Conservation (phyloP, 192 early-diverging fungal species). For the Entomortierella lignicola region DNA sequence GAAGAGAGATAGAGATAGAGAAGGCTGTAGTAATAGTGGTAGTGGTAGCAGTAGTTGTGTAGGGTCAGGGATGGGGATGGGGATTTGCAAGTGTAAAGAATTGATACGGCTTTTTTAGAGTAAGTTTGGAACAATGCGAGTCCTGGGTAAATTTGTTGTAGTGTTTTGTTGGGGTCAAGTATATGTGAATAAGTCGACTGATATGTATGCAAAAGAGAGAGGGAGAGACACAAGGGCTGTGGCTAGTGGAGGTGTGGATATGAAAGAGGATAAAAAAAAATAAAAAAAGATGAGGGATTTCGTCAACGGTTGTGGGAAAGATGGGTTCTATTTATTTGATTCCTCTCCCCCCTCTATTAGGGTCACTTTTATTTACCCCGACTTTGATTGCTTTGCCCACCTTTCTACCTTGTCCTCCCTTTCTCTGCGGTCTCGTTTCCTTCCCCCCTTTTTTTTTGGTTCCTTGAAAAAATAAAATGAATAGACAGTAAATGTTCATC, state of each 20-base stretch:
- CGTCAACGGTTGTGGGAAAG: neutral
- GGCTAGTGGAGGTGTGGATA: neutral
- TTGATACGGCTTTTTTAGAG: too few species aligned
- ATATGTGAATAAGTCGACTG: neutral
- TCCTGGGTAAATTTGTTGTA: too few species aligned
- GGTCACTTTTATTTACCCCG: neutral
- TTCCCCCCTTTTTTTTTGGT: constrained; percentile 1
- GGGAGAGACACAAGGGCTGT: neutral
- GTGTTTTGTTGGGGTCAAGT: too few species aligned
- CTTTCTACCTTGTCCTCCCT: neutral
- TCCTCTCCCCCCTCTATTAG: neutral
- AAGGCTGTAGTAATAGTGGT: neutral
- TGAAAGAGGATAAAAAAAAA: neutral
- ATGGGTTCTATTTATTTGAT: neutral
- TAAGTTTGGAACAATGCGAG: too few species aligned
- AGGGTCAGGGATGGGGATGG: too few species aligned
- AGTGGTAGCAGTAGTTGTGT: neutral
- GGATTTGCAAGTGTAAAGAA: too few species aligned
- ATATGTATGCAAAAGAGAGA: neutral
- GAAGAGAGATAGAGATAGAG: neutral
- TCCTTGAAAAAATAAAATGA: too few species aligned
- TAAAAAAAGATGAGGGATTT: neutral
- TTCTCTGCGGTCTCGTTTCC: neutral
- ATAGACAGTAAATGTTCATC: too few species aligned
- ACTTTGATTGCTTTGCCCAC: too few species aligned